These are phyloP conservation scores for Candida yuanshanica DNA, from an alignment of 805 yeast species.

Conservation along the genomic window DNA sequence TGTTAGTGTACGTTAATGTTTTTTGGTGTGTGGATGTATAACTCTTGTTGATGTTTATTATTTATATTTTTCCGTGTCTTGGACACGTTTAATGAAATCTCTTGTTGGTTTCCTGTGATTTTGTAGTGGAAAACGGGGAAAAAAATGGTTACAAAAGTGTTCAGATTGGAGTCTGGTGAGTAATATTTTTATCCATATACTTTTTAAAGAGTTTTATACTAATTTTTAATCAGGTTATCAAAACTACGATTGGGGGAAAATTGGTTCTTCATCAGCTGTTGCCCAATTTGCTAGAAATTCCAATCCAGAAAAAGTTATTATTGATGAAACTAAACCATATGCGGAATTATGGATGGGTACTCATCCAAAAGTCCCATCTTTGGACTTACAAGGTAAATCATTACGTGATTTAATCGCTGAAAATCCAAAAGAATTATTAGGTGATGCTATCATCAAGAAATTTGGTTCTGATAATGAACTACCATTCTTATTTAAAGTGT, in stretches of 20 bases:
- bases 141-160: conserved; percentile 28
- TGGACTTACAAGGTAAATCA: conserved; percentile 44
- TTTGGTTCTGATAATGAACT: conserved; percentile 67
- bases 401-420: conserved; percentile 63
- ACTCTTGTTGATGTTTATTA: neutral
- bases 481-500: conserved; percentile 91
- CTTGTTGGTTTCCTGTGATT: neutral
- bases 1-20: neutral
- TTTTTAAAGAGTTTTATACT: neutral
- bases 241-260: conserved; percentile 84
- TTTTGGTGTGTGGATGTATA: neutral
- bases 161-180: conserved; percentile 37
- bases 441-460: conserved; percentile 49
- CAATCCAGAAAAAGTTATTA: conserved; percentile 45
- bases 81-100: neutral
- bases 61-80: neutral
- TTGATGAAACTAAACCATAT: conserved; percentile 78
- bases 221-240: conserved; percentile 46
- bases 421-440: conserved; percentile 55
- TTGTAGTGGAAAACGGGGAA: neutral
- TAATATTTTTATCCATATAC: too few species aligned
- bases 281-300: conserved; percentile 79
- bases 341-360: conserved; percentile 99
- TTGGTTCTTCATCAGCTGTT: conserved; percentile 81
- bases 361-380: conserved; percentile 87